A percentile compares a stretch with the other conserved stretches of the same genome.
Evolutionary conservation across 305 asterid genomes (phyloP).

Genomic region (Rubia tinctorum): DNA sequence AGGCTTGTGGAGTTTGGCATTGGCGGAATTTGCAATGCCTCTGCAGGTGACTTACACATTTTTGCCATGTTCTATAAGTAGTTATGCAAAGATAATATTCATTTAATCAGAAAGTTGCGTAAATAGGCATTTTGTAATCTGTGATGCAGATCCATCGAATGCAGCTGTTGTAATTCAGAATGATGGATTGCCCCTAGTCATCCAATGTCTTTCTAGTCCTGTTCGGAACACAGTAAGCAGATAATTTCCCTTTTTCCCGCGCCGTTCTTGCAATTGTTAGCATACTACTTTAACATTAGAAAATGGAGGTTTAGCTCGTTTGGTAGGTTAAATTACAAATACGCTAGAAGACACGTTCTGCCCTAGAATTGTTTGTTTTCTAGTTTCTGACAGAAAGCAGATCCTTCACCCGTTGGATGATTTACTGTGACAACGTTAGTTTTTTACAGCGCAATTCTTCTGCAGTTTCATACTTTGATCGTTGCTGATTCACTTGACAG

Average conservation of each 20-base stretch:
- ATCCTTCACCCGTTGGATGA: neutral
- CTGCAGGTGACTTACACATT: constrained; percentile 50
- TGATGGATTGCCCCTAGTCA: constrained; percentile 77
- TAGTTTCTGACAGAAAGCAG: neutral
- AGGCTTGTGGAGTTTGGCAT: constrained; percentile 83
- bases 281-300: neutral
- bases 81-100: neutral
- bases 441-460: no score
- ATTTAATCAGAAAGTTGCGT: neutral
- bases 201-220: constrained; percentile 88
- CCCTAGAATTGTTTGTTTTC: neutral
- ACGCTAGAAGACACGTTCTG: neutral
- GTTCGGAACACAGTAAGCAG: constrained; percentile 79
- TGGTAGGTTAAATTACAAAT: neutral
- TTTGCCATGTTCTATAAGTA: constrained; percentile 3
- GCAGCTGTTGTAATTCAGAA: constrained; percentile 64
- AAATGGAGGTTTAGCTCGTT: neutral
- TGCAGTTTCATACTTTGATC: neutral
- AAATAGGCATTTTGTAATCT: neutral
- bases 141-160: constrained; percentile 69
- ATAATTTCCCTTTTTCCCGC: constrained; percentile 8
- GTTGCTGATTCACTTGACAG: constrained; percentile 27
- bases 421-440: no score
- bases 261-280: neutral
- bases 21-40: constrained; percentile 89